Percentiles rank a stretch among this genome's conserved stretches.
Conservation (phyloP, 169 alveolate species). For the Cryptosporidium ubiquitum region DNA sequence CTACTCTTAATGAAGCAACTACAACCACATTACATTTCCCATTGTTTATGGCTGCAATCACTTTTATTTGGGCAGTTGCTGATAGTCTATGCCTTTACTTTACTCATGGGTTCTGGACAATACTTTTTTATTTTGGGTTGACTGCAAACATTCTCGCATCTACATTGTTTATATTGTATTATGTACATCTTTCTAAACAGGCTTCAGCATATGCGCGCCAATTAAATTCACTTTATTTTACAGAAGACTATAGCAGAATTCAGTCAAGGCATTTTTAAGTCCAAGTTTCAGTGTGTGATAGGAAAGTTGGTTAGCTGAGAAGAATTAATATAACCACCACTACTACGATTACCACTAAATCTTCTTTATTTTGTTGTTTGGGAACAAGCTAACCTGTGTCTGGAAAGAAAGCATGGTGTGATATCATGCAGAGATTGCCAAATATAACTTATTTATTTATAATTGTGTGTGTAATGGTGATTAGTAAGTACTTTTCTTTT, state of each 20-base stretch:
- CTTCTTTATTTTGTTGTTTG: too few species aligned
- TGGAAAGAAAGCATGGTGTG: background rate
- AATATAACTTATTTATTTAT: too few species aligned
- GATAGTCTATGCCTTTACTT: conserved; percentile 52
- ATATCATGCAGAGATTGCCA: background rate
- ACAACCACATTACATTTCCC: conserved; percentile 62
- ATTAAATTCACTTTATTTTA: conserved; percentile 50
- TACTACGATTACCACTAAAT: too few species aligned
- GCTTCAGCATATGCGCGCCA: conserved; percentile 51
- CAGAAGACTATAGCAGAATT: conserved; percentile 58
- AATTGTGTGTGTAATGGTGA: background rate
- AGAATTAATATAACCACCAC: too few species aligned
- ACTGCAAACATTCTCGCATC: conserved; percentile 36
- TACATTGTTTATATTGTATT: conserved; percentile 46
- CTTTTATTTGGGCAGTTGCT: conserved; percentile 50
- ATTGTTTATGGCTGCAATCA: conserved; percentile 38
- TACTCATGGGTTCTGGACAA: conserved; percentile 67
- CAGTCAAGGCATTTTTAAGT: conserved; percentile 47
- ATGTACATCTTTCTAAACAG: conserved; percentile 47
- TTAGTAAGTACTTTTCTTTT: too few species aligned
- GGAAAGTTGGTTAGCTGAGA: background rate
- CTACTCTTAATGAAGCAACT: conserved; percentile 47
- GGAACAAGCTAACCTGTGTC: background rate
- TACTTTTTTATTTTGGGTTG: conserved; percentile 27
- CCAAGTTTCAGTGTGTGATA: background rate